These are phyloP conservation scores for Saturnispora halmiae DNA, from an alignment of 805 yeast genomes.

Conservation along the genomic window DNA sequence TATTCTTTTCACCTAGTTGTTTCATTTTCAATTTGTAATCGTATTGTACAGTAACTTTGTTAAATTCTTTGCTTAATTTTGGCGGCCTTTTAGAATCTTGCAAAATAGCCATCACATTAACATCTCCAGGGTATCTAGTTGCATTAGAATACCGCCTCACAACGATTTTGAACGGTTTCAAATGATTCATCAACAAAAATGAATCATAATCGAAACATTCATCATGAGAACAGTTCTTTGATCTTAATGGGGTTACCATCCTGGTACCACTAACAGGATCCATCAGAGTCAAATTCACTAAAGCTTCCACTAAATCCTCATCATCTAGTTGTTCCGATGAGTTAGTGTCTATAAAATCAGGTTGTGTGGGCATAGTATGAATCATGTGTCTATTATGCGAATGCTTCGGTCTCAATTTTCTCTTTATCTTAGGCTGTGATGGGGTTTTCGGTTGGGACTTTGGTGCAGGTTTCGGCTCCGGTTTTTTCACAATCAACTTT, in stretches of 20 bases:
- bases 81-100: slow-evolving; percentile 23
- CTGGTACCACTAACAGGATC: slow-evolving; percentile 29
- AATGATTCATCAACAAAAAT: slow-evolving; percentile 23
- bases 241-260: slow-evolving; percentile 25
- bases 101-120: slow-evolving; percentile 19
- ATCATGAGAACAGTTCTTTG: slow-evolving; percentile 28
- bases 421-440: slow-evolving; percentile 1
- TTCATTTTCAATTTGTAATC: slow-evolving; percentile 18
- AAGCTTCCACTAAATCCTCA: slow-evolving; percentile 25
- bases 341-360: slow-evolving; percentile 19
- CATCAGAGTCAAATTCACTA: slow-evolving; percentile 23
- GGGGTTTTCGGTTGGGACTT: neutral
- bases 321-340: slow-evolving; percentile 16
- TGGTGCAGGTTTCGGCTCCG: neutral
- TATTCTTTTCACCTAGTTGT: slow-evolving; percentile 14
- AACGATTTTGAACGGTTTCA: slow-evolving; percentile 23
- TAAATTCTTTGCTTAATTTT: slow-evolving; percentile 18
- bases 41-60: slow-evolving; percentile 18
- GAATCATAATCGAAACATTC: slow-evolving; percentile 29
- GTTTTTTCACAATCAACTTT: neutral
- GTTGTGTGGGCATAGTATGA: slow-evolving; percentile 15
- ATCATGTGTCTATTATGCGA: slow-evolving; percentile 13
- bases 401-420: slow-evolving; percentile 11
- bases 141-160: slow-evolving; percentile 15
- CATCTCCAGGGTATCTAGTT: slow-evolving; percentile 13